A percentile compares a stretch with the other conserved stretches of the same genome.
phyloP scores from a whole-genome alignment of 2,329 filamentous ascomycete species.

The Colletotrichum lentis region DNA sequence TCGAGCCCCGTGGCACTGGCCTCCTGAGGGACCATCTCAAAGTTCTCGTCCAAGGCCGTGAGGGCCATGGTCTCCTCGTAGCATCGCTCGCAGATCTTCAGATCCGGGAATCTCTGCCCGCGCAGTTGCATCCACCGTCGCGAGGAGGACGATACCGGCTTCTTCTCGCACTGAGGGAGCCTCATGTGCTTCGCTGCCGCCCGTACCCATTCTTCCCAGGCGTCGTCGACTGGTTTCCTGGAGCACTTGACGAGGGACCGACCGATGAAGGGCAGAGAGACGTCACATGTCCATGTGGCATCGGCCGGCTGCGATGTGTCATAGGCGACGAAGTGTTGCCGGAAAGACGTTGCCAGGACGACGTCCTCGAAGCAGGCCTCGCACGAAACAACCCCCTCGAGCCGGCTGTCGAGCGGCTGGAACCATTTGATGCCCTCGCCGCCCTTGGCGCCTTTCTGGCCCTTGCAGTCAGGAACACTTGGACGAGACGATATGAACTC shows the following conservation, averaged over 20 bases:
- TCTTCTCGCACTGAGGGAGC: slow-evolving; percentile 45
- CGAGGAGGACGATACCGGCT: slow-evolving; percentile 39
- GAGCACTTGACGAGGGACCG: slow-evolving; percentile 37
- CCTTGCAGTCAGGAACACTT: slow-evolving; percentile 45
- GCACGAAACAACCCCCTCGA: slow-evolving; percentile 31
- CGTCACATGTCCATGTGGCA: slow-evolving; percentile 48
- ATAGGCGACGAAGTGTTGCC: slow-evolving; percentile 25
- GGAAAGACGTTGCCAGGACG: slow-evolving; percentile 27
- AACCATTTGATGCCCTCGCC: slow-evolving; percentile 46
- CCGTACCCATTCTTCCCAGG: slow-evolving; percentile 46
- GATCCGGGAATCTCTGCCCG: slow-evolving; percentile 39
- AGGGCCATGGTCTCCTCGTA: slow-evolving; percentile 47
- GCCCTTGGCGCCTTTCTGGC: slow-evolving; percentile 33
- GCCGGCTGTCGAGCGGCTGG: slow-evolving; percentile 1
- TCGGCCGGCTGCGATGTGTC: slow-evolving; percentile 40
- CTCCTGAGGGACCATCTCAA: slow-evolving; percentile 11
- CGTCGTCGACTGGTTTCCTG: slow-evolving; percentile 33
- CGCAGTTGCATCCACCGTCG: slow-evolving; percentile 44
- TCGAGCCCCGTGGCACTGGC: slow-evolving; percentile 3
- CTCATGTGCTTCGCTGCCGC: slow-evolving; percentile 40
- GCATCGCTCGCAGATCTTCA: slow-evolving; percentile 48
- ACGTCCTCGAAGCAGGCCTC: slow-evolving; percentile 37
- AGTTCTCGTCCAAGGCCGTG: slow-evolving; percentile 44
- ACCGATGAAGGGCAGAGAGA: slow-evolving; percentile 42
- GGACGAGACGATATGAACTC: slow-evolving; percentile 45